Base-by-base conservation (phyloP, 495 filamentous ascomycete species). In the Trichoderma parareesei region DNA sequence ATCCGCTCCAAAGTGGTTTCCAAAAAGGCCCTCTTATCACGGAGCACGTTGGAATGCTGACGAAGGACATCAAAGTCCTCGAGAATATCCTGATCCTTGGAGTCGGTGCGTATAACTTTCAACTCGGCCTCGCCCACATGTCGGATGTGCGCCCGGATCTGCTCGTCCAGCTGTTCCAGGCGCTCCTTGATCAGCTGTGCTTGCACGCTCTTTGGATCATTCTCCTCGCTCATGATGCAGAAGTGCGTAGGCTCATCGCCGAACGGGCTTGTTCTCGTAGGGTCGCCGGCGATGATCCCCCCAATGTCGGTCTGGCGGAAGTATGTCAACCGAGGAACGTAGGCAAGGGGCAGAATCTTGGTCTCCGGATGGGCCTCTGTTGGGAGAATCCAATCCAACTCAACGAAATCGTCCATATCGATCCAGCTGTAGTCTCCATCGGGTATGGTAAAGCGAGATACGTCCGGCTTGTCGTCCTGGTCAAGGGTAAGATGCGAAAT, bases 321-420 rank as follows among this genome's bases (percentile, higher is more conserved):
- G 74, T 98, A 98, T 1, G 95, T 98, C 69, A 98, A 93, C 0
- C 93, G 86, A 40, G 94, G 95, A 11, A 94, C 90, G 69, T 87
- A 98, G 2, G 89, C 95, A 9, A 98, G 79, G 1, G 94, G 94
- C 64, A 98, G 79, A 60, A 98, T 97, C 70, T 91, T 90, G 1
- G 93, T 97, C 64, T 94, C 88, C 27, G 95, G 94, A 66, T 96
- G 93, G 37, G 90, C 88, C 69, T 94, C 90, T 37, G 90, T 90
- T 0, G 94, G 93, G 18, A 97, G 77, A 65, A 96, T 90, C 92
- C 93, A 97, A 72, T 97, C 94, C 10, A 98, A 80, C 73, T 98
- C 94, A 37, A 98, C 91, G 77, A 98, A 98, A 72, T 98, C 94
- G 75, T 98, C 94, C 92, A 98, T 97, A 72, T 98, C 94, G 70